Conservation (phyloP, 345 rosid species). For the Iberis pinnata region DNA sequence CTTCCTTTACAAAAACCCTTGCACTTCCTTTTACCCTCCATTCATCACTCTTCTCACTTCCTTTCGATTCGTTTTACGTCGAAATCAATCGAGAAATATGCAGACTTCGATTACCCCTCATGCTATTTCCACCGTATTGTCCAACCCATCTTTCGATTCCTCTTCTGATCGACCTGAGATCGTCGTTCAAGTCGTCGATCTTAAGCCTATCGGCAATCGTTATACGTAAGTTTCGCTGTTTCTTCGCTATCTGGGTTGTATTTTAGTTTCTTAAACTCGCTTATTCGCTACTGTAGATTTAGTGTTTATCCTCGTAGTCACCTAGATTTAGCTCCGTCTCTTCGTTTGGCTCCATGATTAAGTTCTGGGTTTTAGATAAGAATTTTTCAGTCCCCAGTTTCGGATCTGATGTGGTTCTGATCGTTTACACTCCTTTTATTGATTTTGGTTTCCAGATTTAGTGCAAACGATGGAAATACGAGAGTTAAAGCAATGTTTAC, state of each 20-base stretch:
- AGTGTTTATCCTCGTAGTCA: neutral
- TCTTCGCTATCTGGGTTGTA: neutral
- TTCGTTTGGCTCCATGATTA: neutral
- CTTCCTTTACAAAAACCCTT: conserved; percentile 18
- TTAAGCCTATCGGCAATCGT: conserved; percentile 70
- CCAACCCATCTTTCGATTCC: conserved; percentile 64
- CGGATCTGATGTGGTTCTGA: neutral
- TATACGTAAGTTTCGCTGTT: conserved; percentile 48
- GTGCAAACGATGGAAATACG: conserved; percentile 69
- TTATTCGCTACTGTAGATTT: no score
- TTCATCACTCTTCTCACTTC: neutral
- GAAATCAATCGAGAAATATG: conserved; percentile 25
- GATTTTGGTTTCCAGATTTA: conserved; percentile 27
- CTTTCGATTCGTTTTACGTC: neutral
- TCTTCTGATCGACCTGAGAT: conserved; percentile 43
- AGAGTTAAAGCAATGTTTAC: conserved; percentile 61
- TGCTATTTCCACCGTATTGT: conserved; percentile 50
- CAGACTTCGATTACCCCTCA: conserved; percentile 44
- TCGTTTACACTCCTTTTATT: neutral
- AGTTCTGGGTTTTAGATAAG: conserved; percentile 10
- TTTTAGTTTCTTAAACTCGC: no score
- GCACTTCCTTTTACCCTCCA: neutral
- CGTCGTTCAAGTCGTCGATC: conserved; percentile 72
- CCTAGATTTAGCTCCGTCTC: neutral
- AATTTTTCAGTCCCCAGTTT: no score